These are phyloP conservation scores for Arabidopsis thaliana DNA, from an alignment of 345 rosid species.

Conservation along the genomic window TAIR10.1 NC_003074.8:20473001-20473500, in stretches of 20 bases:
- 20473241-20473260: too few relatives aligned
- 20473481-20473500: not conserved
- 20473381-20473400: not conserved
- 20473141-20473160: not conserved
- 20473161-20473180: not conserved
- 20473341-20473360: not conserved
- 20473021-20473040: not conserved
- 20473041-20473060: too few relatives aligned
- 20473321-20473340: too few relatives aligned
- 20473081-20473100: not conserved
- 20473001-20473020: not conserved
- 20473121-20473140: not conserved
- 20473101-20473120: not conserved
- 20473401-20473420: too few relatives aligned
- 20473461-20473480: not conserved
- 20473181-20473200: not conserved
- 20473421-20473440: too few relatives aligned
- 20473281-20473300: too few relatives aligned
- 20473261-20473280: too few relatives aligned
- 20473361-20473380: not conserved
- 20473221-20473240: not conserved
- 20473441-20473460: not conserved
- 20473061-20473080: not conserved
- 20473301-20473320: too few relatives aligned
- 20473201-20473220: not conserved